Evolutionary conservation across 306 rosid genomes (phyloP).

Genomic region (Gillenia trifoliata): DNA sequence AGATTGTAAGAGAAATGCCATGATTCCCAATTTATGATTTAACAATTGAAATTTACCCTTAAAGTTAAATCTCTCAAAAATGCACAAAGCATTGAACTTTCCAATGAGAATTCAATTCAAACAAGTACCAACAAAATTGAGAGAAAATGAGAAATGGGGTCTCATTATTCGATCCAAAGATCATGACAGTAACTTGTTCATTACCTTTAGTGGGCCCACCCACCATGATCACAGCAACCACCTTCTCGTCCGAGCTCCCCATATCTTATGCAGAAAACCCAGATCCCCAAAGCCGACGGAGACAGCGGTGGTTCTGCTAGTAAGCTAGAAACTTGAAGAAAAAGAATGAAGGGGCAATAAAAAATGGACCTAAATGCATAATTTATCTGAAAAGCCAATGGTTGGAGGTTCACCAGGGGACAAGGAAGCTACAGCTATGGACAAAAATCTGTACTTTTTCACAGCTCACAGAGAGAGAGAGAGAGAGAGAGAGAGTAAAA

Average conservation of each 20-base stretch:
- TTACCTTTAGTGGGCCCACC: slow-evolving; percentile 98
- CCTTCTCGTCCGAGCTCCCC: slow-evolving; percentile 68
- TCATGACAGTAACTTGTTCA: background rate
- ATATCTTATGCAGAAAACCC: slow-evolving; percentile 36
- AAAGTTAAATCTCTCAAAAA: background rate
- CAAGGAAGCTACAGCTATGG: slow-evolving; percentile 2
- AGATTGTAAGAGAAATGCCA: slow-evolving; percentile 3
- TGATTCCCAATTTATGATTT: background rate
- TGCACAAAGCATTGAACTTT: background rate
- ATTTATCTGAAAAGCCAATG: background rate
- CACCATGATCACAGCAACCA: slow-evolving; percentile 94
- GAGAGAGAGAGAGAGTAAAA: background rate
- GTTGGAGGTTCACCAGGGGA: background rate
- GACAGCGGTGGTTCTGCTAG: background rate
- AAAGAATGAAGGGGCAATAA: background rate
- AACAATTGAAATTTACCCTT: background rate
- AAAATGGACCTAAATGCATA: slow-evolving; percentile 9
- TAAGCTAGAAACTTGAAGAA: slow-evolving; percentile 1
- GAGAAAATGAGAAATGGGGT: slow-evolving; percentile 3
- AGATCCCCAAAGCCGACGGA: slow-evolving; percentile 33
- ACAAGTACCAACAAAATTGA: background rate
- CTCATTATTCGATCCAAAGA: slow-evolving; percentile 14
- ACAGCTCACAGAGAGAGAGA: background rate
- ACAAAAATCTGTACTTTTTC: background rate
- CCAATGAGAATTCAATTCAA: background rate